phyloP scores from a whole-genome alignment of 352 stramenopile genomes.

The Blastocystis sp. region DNA sequence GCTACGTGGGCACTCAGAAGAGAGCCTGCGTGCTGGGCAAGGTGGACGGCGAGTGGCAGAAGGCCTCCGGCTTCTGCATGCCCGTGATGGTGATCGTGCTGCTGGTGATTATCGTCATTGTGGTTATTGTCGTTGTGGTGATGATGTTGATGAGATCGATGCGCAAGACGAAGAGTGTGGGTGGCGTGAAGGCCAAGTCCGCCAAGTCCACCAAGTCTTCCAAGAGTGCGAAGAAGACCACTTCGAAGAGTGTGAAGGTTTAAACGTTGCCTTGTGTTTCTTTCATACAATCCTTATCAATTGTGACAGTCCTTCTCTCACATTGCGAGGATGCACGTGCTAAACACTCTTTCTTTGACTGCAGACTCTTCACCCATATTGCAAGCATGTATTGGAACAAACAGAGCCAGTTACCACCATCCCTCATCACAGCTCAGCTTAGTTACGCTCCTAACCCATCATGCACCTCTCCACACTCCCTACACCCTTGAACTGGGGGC shows the following conservation, averaged over 20 bases:
- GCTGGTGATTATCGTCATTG: neutral
- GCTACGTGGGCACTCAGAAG: constrained; percentile 18
- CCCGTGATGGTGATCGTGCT: neutral
- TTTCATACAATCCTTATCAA: too few species aligned
- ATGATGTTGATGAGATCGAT: neutral
- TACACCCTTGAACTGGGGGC: constrained; percentile 65
- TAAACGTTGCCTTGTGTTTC: neutral
- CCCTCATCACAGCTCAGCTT: neutral
- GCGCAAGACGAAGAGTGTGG: neutral
- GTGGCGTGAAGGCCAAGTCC: neutral
- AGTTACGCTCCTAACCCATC: neutral
- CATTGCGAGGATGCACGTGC: too few species aligned
- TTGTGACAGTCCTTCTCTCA: too few species aligned
- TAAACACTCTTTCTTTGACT: too few species aligned
- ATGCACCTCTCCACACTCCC: neutral
- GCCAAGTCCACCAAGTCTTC: neutral
- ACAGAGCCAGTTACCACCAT: neutral
- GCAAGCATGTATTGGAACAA: too few species aligned
- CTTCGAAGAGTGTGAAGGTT: neutral
- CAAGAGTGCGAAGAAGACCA: neutral
- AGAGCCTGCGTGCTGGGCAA: constrained; percentile 12
- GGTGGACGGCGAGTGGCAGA: constrained; percentile 23
- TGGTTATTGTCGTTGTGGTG: neutral
- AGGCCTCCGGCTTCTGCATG: neutral
- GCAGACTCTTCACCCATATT: too few species aligned